A percentile compares a stretch with the other conserved stretches of the same genome.
Evolutionary conservation across 345 rosid species (phyloP).

Genomic region (Rhizophora mangle): DNA sequence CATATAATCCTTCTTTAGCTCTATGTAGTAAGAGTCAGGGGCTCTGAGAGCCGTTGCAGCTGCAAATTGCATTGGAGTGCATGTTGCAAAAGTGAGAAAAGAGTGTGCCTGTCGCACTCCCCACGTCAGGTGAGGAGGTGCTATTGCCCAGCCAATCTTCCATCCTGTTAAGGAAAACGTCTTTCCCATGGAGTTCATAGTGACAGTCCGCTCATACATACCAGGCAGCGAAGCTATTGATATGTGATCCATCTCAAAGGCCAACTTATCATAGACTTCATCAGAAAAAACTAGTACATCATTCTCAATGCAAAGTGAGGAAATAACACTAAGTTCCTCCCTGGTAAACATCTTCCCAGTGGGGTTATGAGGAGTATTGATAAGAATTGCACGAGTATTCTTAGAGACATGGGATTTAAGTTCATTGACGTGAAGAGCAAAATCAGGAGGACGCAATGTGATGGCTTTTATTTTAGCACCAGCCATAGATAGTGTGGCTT

Average conservation of each 20-base stretch:
- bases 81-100: conserved; percentile 82
- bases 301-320: conserved; percentile 77
- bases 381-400: conserved; percentile 74
- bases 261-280: conserved; percentile 92
- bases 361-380: conserved; percentile 92
- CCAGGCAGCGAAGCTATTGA: conserved; percentile 92
- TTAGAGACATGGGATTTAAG: conserved; percentile 67
- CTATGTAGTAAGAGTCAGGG: conserved; percentile 72
- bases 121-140: conserved; percentile 86
- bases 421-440: conserved; percentile 64
- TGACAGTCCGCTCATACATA: conserved; percentile 85
- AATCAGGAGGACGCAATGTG: conserved; percentile 78
- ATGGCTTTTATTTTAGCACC: conserved; percentile 79
- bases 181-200: conserved; percentile 90
- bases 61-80: conserved; percentile 81
- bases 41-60: conserved; percentile 67
- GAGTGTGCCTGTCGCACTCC: conserved; percentile 91
- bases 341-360: conserved; percentile 91
- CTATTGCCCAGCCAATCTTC: conserved; percentile 99
- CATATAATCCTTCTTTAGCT: conserved; percentile 69
- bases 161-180: conserved; percentile 94
- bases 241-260: conserved; percentile 88
- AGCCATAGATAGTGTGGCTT: conserved; percentile 97
- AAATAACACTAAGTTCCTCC: conserved; percentile 66
- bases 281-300: conserved; percentile 79